Evolutionary conservation across 306 rosid genomes (phyloP), one percentile per base, ranked within the genome.

Genomic region (Quercus cerris): DNA sequence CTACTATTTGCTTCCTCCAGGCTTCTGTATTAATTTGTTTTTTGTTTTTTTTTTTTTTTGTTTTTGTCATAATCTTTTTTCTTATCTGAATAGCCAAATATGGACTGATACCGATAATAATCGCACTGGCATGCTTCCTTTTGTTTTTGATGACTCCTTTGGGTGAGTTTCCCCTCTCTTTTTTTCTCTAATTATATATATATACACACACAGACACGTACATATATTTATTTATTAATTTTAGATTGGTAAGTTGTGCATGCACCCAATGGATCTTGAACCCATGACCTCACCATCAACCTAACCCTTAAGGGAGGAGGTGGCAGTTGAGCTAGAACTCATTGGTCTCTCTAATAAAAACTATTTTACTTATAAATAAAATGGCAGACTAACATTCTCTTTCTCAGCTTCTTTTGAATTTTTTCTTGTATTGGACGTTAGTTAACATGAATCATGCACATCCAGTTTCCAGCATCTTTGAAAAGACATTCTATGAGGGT

Each of bases 81-180:
- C 54, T 28, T 56, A 71, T 77, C 83, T 78, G 72, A 83, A 83
- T 90, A 95, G 99, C 81, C 97, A 95, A 17, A 90, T 93, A 76
- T 95, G 99, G 98, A 95, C 94, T 13, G 99, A 95, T 82, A 93
- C 96, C 56, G 99, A 93, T 73, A 93, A 88, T 46, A 71, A 95
- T 69, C 98, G 97, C 58, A 74, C 93, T 74, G 99, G 99, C 79
- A 94, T 93, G 99, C 95, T 94, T 77, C 99, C 97, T 64, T 94
- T 94, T 87, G 99, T 94, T 83, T 94, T 94, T 81, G 93, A 87
- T 74, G 93, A 93, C 84, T 93, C 97, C 33, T 94, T 94, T 75
- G 92, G 99, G 99, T 94, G 78, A 87, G 87, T 56, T 57, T 35
- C 49, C 46, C 22, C 52, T 54, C 19, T 35, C 15, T 27, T 77